Percentiles rank a stretch among this genome's conserved stretches.
These are phyloP conservation scores for Moricandia moricandioides DNA, from an alignment of 345 rosid species.

Conservation along the genomic window DNA sequence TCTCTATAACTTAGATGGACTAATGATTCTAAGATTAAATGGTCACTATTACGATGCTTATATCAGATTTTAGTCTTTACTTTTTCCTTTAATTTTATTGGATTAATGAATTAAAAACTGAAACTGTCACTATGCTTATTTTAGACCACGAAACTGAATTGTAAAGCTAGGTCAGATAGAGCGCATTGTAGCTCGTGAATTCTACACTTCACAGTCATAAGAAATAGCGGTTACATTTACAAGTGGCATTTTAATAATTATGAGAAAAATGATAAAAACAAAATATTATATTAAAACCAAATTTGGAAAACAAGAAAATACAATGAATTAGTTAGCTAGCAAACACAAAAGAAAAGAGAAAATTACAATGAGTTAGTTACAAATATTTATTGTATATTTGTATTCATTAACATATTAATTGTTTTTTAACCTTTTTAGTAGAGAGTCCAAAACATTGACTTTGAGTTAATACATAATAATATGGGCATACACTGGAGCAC, in stretches of 20 bases:
- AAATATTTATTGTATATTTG: neutral
- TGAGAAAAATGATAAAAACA: neutral
- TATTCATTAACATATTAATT: neutral
- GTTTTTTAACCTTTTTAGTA: neutral
- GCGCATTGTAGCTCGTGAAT: neutral
- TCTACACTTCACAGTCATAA: neutral
- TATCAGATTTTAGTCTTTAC: no score
- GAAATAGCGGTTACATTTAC: neutral
- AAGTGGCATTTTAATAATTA: neutral
- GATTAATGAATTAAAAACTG: no score
- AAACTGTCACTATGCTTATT: slow-evolving; percentile 9
- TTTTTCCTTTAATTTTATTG: neutral
- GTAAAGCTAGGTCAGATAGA: neutral
- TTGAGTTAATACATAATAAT: neutral
- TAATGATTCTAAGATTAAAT: neutral
- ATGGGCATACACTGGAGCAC: neutral
- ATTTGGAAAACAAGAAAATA: neutral
- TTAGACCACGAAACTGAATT: slow-evolving; percentile 14
- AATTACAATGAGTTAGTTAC: neutral
- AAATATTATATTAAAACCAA: neutral
- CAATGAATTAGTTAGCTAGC: neutral
- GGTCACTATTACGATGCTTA: no score
- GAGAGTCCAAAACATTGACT: neutral
- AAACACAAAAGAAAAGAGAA: neutral
- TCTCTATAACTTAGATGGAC: neutral